Base-by-base conservation (phyloP, 2,329 filamentous ascomycete species). In the Cercospora sp. region DNA sequence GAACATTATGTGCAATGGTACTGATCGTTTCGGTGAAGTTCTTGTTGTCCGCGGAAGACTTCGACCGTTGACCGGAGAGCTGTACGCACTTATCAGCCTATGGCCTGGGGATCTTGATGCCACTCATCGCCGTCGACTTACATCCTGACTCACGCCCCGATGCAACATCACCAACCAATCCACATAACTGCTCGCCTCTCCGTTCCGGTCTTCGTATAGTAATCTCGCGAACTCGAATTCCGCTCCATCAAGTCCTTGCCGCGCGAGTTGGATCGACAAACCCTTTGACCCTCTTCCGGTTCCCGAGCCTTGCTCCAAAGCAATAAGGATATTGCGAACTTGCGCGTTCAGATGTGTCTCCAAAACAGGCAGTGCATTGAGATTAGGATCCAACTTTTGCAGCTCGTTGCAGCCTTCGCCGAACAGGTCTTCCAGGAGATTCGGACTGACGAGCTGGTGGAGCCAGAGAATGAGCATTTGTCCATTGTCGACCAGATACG, bases 111-210 rank as follows among this genome's bases (percentile, higher is more conserved):
- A 51, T 26, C 18, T 10, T 10, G 39, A 33, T 23, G 13, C 65
- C 16, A 36, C 57, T 31, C 8, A 26, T 30, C 60, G 60, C 10
- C 10, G 28, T 59, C 6, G 45, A 75, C 78, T 74, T 77, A 83
- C 83, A 79, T 99, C 95, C 71, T 97, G 84, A 78, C 97, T 94
- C 72, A 99, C 95, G 73, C 91, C 90, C 75, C 94, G 90, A 81
- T 99, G 95, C 70, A 98, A 86, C 80, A 97, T 92, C 67, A 99
- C 95, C 76, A 99, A 84, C 95, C 95, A 99, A 81, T 99, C 95
- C 36, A 98, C 95, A 80, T 98, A 99, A 78, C 92, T 96, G 81
- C 96, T 94, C 39, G 95, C 95, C 82, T 99, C 95, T 73, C 97
- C 97, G 79, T 98, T 98, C 72, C 95, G 87, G 77, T 99, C 95